Evolutionary conservation across 352 stramenopile species (phyloP).

Genomic region (Pythium vanterpoolii): DNA sequence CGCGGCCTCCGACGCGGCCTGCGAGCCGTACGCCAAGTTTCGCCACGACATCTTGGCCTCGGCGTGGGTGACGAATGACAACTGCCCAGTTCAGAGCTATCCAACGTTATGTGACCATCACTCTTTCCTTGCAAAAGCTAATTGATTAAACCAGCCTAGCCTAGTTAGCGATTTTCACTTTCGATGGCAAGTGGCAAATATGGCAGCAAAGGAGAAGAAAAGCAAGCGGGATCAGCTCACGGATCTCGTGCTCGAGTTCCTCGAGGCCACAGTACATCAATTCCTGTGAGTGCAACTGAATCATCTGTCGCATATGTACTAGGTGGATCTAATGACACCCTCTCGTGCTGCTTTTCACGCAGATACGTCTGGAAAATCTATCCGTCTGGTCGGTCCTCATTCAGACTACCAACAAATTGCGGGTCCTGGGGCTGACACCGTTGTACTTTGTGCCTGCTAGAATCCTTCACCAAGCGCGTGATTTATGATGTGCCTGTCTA

Average conservation of each 20-base stretch:
- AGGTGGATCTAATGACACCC: background rate
- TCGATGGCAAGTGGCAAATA: background rate
- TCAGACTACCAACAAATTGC: background rate
- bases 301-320: background rate
- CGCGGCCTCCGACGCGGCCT: constrained; percentile 63
- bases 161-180: background rate
- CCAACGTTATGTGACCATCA: constrained; percentile 12
- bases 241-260: constrained; percentile 69
- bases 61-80: background rate
- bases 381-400: constrained; percentile 4
- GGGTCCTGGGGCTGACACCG: background rate
- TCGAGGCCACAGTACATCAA: constrained; percentile 71
- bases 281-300: constrained; percentile 51
- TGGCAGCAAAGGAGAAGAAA: constrained; percentile 21
- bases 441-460: constrained; percentile 17
- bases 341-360: background rate
- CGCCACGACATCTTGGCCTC: constrained; percentile 49
- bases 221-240: constrained; percentile 36
- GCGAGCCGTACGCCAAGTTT: constrained; percentile 80
- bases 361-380: constrained; percentile 28
- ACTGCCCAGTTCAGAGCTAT: constrained; percentile 2
- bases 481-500: constrained; percentile 80
- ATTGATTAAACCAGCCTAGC: constrained; percentile 7
- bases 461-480: constrained; percentile 56
- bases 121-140: background rate